phyloP scores from a whole-genome alignment of 1,284 basidiomycete species.

The Agroathelia rolfsii region DNA sequence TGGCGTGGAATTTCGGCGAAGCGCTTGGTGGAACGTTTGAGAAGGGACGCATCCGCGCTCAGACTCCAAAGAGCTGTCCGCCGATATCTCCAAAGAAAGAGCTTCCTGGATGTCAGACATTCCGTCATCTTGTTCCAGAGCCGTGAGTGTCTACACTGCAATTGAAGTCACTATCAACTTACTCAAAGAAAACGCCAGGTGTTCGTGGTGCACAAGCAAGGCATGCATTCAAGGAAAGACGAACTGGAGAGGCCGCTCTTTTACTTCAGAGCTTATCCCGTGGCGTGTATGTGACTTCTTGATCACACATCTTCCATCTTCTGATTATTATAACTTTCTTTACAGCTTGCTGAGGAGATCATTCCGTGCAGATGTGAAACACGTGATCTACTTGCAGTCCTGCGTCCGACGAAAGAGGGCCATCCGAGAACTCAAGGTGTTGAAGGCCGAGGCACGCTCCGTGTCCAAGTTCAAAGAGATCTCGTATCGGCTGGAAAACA shows the following conservation, averaged over 20 bases:
- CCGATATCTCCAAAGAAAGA: slow-evolving; percentile 65
- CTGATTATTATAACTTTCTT: slow-evolving; percentile 9
- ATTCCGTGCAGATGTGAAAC: slow-evolving; percentile 59
- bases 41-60: slow-evolving; percentile 67
- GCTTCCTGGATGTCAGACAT: slow-evolving; percentile 54
- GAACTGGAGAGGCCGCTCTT: slow-evolving; percentile 60
- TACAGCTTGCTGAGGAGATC: slow-evolving; percentile 55
- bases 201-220: slow-evolving; percentile 78
- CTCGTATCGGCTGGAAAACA: slow-evolving; percentile 97
- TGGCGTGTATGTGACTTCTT: slow-evolving; percentile 62
- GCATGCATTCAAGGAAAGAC: slow-evolving; percentile 49
- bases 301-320: slow-evolving; percentile 6
- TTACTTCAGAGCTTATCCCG: slow-evolving; percentile 81
- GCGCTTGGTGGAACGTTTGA: slow-evolving; percentile 60
- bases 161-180: slow-evolving; percentile 3
- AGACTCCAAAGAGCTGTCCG: slow-evolving; percentile 72
- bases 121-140: slow-evolving; percentile 76
- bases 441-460: slow-evolving; percentile 89
- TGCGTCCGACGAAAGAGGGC: slow-evolving; percentile 87
- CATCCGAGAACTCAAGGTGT: slow-evolving; percentile 72
- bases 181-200: slow-evolving; percentile 34
- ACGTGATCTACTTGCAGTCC: slow-evolving; percentile 84
- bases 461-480: slow-evolving; percentile 99
- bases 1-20: slow-evolving; percentile 83
- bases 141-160: slow-evolving; percentile 44